Base-by-base conservation (phyloP, 805 yeast species). In the Yarrowia osloensis region DNA sequence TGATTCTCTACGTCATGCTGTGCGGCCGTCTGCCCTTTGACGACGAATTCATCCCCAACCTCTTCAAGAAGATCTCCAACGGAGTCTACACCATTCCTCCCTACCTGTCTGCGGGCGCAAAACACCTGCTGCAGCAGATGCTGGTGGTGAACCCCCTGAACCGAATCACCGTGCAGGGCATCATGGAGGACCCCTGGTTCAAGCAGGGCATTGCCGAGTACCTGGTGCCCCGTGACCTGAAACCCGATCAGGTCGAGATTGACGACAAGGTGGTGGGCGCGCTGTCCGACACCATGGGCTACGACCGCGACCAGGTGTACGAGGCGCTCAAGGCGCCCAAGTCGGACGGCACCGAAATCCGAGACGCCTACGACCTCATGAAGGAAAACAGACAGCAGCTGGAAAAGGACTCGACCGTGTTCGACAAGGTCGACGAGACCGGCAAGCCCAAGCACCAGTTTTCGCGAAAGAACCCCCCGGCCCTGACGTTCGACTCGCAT, bases 21-120 rank as follows among this genome's bases (percentile, higher is more conserved):
- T 93, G 97, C 78, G 97, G 98, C 44, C 82, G 98, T 72, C 82
- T 93, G 73, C 98, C 98, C 15, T 93, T 93, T 76, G 98, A 93
- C 78, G 98, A 93, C 77, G 98, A 93, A 75, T 89, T 91, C 75
- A 94, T 93, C 67, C 98, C 98, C 8, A 96, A 95, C 1, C 81
- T 93, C 70, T 93, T 94, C 81, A 92, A 92, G 77, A 91, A 92
- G 74, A 94, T 93, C 74, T 86, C 91, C 74, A 90, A 91, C 74
- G 98, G 98, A 77, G 94, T 91, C 65, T 94, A 92, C 78, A 87
- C 96, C 0, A 81, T 93, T 69, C 98, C 98, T 21, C 90, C 89
- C 72, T 92, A 88, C 75, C 80, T 93, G 69, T 88, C 96, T 22
- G 81, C 85, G 0, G 98, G 97, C 5, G 96, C 98, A 3, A 88